These are phyloP conservation scores for Sanghuangporus weigelae DNA, from an alignment of 1,284 basidiomycete genomes.

Conservation along the genomic window DNA sequence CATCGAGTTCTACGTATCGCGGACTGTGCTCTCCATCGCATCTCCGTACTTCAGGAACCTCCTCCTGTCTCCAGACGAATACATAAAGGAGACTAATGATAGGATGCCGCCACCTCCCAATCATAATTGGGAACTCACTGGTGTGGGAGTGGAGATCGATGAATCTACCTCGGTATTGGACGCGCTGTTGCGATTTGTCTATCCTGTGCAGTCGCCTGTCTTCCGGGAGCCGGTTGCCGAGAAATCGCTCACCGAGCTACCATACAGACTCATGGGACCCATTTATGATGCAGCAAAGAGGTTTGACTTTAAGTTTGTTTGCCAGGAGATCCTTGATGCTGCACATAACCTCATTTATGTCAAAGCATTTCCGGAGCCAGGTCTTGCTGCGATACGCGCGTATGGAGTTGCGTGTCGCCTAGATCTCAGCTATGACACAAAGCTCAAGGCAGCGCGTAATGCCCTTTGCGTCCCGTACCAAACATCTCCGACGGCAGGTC, in stretches of 20 bases:
- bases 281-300: neutral
- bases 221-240: neutral
- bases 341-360: neutral
- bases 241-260: neutral
- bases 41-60: neutral
- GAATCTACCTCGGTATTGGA: neutral
- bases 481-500: neutral
- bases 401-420: constrained; percentile 5
- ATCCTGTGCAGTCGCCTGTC: neutral
- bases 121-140: neutral
- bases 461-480: neutral
- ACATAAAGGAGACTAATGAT: neutral
- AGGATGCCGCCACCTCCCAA: neutral
- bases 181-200: neutral
- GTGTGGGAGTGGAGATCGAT: neutral
- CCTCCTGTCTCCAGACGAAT: neutral
- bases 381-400: neutral
- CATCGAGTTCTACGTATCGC: neutral
- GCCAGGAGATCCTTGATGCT: neutral
- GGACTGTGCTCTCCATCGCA: neutral
- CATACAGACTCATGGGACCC: neutral
- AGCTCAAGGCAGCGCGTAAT: neutral
- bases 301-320: neutral
- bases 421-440: neutral
- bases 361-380: neutral